phyloP scores from a whole-genome alignment of 805 yeast genomes.

The Candida adriatica region DNA sequence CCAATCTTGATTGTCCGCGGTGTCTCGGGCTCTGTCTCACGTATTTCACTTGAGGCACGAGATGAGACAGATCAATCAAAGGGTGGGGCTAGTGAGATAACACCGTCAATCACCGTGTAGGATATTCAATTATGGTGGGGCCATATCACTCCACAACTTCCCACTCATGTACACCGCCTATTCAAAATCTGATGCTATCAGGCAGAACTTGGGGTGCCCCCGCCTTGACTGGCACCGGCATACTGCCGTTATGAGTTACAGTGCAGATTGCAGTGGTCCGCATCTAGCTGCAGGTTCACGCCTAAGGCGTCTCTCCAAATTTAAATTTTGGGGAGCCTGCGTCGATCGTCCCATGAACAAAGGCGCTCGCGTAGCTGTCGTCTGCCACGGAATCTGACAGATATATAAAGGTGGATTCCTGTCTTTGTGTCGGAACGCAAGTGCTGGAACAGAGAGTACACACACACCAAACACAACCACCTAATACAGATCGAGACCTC shows the following conservation, averaged over 20 bases:
- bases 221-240: not conserved
- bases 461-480: not conserved
- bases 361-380: slow-evolving; percentile 7
- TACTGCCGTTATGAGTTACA: slow-evolving; percentile 7
- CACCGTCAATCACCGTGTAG: too few relatives aligned
- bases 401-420: slow-evolving; percentile 2
- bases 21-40: too few relatives aligned
- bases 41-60: too few relatives aligned
- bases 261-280: slow-evolving; percentile 1
- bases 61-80: too few relatives aligned
- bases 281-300: slow-evolving; percentile 1
- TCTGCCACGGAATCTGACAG: not conserved
- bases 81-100: too few relatives aligned
- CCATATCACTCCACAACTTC: too few relatives aligned
- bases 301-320: too few relatives aligned
- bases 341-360: slow-evolving; percentile 10
- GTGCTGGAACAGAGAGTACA: not conserved
- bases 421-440: not conserved
- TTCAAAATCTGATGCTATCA: too few relatives aligned
- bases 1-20: too few relatives aligned
- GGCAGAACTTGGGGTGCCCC: too few relatives aligned
- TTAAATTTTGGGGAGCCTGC: slow-evolving; percentile 8
- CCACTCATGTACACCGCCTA: too few relatives aligned
- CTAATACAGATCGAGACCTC: not conserved
- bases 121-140: too few relatives aligned